These are phyloP conservation scores for Leishmania mexicana DNA, from an alignment of 208 protist species.

Conservation along the genomic window DNA sequence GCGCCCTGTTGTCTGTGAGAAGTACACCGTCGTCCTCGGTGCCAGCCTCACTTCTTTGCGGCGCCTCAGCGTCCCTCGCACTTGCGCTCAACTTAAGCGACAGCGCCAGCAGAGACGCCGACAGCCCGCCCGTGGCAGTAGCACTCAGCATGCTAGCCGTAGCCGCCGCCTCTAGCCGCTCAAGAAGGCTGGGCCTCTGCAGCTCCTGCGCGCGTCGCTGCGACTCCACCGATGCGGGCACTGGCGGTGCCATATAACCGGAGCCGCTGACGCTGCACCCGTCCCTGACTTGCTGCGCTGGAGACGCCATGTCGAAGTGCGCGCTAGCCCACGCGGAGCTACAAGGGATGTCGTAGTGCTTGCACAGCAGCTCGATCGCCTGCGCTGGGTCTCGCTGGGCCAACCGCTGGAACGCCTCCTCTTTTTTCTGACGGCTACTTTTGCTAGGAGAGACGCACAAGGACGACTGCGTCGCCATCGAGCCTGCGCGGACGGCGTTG, in stretches of 20 bases:
- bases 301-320: slow-evolving; percentile 9
- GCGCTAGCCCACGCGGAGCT: background rate
- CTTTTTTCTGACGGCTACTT: slow-evolving; percentile 9
- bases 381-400: slow-evolving; percentile 46
- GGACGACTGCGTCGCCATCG: slow-evolving; percentile 32
- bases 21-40: background rate
- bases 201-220: slow-evolving; percentile 14
- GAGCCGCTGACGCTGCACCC: slow-evolving; percentile 25
- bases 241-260: slow-evolving; percentile 4
- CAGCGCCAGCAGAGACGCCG: background rate
- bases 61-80: background rate
- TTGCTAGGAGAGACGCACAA: slow-evolving; percentile 30
- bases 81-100: background rate
- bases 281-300: background rate
- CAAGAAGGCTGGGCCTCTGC: slow-evolving; percentile 9
- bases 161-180: slow-evolving; percentile 12
- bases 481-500: slow-evolving; percentile 1
- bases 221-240: slow-evolving; percentile 7
- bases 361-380: slow-evolving; percentile 55
- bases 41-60: background rate
- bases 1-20: slow-evolving; percentile 17
- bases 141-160: slow-evolving; percentile 10
- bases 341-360: slow-evolving; percentile 41
- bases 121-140: background rate
- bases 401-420: slow-evolving; percentile 48